Evolutionary conservation across 768 basidiomycete genomes (phyloP).

Genomic region (Cubamyces sp.): DNA sequence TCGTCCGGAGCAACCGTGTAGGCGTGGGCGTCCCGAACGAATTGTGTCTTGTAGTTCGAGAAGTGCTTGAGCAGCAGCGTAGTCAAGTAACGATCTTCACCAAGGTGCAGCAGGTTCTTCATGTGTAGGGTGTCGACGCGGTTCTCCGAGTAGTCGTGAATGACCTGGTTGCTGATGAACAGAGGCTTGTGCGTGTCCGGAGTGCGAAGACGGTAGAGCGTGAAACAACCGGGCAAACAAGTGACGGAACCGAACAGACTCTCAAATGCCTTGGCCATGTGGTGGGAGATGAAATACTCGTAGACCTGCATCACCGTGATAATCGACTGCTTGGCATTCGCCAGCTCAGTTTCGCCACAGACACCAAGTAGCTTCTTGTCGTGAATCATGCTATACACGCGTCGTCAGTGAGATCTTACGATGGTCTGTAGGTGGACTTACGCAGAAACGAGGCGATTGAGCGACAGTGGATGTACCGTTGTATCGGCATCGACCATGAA

Average conservation of each 20-base stretch:
- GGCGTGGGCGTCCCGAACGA: constrained; percentile 92
- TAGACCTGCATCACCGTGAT: constrained; percentile 99
- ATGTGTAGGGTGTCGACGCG: constrained; percentile 97
- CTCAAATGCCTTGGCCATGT: constrained; percentile 98
- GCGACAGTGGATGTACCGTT: constrained; percentile 82
- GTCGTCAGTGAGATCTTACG: neutral
- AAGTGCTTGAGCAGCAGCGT: constrained; percentile 96
- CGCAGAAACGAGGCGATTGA: constrained; percentile 93
- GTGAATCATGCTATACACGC: constrained; percentile 80
- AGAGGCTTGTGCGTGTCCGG: constrained; percentile 96
- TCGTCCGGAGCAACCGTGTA: constrained; percentile 95
- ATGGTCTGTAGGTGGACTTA: constrained; percentile 46
- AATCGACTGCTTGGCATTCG: constrained; percentile 93
- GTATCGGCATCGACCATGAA: constrained; percentile 97
- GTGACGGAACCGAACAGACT: constrained; percentile 96
- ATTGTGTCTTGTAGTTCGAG: constrained; percentile 92
- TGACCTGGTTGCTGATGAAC: constrained; percentile 87
- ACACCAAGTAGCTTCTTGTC: constrained; percentile 93
- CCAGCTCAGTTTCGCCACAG: constrained; percentile 92
- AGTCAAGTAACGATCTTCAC: constrained; percentile 98
- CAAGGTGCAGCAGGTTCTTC: constrained; percentile 97
- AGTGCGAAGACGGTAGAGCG: constrained; percentile 92
- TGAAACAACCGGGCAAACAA: constrained; percentile 99
- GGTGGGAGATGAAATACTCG: constrained; percentile 99
- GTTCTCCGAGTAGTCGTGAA: constrained; percentile 93